Conservation (phyloP, 1,284 basidiomycete species). For the Ganoderma multipileum region DNA sequence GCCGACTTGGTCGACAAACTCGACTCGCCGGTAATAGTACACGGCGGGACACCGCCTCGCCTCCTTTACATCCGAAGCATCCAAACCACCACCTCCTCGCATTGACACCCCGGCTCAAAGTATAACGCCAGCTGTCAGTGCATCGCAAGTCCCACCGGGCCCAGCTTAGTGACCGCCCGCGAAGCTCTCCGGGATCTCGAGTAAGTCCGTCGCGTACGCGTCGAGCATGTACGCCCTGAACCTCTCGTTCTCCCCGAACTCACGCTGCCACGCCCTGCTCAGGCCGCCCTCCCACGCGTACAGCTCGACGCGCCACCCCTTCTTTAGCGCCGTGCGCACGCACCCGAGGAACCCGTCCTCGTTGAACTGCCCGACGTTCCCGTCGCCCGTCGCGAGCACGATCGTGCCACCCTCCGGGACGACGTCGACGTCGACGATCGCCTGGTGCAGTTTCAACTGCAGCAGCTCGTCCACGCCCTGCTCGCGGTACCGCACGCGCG, state of each 20-base stretch:
- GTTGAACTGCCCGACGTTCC: constrained; percentile 87
- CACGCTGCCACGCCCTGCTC: constrained; percentile 73
- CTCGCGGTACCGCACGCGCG: constrained; percentile 68
- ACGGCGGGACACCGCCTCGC: neutral
- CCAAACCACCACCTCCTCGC: neutral
- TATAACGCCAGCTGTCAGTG: constrained; percentile 31
- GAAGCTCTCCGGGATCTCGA: constrained; percentile 37
- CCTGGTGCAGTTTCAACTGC: constrained; percentile 87
- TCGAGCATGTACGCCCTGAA: constrained; percentile 42
- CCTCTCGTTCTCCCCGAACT: constrained; percentile 59
- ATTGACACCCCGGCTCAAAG: constrained; percentile 29
- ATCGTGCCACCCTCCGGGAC: constrained; percentile 74
- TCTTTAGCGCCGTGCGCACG: constrained; percentile 80
- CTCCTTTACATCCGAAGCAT: neutral
- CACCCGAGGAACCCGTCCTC: constrained; percentile 88
- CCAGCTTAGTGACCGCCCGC: constrained; percentile 14
- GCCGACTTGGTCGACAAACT: neutral
- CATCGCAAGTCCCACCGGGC: neutral
- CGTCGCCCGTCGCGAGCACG: constrained; percentile 89
- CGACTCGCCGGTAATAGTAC: neutral
- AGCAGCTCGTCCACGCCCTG: constrained; percentile 90
- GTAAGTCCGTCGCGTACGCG: constrained; percentile 40
- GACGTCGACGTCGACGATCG: constrained; percentile 71
- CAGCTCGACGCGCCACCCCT: constrained; percentile 89
- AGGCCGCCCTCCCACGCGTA: constrained; percentile 85